Conservation (phyloP, 139 green algal species). For the Pleodorina starrii region DNA sequence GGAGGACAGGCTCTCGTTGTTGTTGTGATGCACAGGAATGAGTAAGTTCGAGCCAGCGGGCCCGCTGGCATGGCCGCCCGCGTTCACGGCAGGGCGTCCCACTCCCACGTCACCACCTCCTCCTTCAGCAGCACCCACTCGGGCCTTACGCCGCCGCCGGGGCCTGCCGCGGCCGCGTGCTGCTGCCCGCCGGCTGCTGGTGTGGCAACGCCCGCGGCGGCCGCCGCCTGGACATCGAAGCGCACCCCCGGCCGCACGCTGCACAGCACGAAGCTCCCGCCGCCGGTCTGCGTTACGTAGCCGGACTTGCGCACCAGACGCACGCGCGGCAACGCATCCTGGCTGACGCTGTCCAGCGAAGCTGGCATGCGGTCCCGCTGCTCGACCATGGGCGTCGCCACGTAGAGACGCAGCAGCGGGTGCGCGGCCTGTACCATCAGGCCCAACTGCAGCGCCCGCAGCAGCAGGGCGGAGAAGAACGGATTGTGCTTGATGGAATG, state of each 20-base stretch:
- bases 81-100: too few species aligned
- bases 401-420: conserved; percentile 16
- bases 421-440: conserved; percentile 17
- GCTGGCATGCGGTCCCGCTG: background rate
- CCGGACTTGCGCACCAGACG: background rate
- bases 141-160: too few species aligned
- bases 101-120: conserved; percentile 21
- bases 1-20: too few species aligned
- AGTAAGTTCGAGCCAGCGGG: too few species aligned
- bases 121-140: conserved; percentile 4
- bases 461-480: background rate
- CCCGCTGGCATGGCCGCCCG: too few species aligned
- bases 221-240: background rate
- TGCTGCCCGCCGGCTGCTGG: too few species aligned
- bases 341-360: background rate
- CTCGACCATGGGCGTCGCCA: background rate
- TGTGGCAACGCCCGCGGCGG: background rate
- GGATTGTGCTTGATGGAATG: background rate
- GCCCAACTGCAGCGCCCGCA: conserved; percentile 20
- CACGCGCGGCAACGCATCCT: conserved; percentile 3
- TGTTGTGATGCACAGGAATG: too few species aligned
- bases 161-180: background rate
- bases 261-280: conserved; percentile 2
- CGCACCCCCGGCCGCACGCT: conserved; percentile 1
- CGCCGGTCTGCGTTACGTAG: background rate